Percentiles rank a stretch among this genome's conserved stretches.
These are phyloP conservation scores for Calonectria pteridis DNA, from an alignment of 2,329 filamentous ascomycete genomes.

Conservation along the genomic window DNA sequence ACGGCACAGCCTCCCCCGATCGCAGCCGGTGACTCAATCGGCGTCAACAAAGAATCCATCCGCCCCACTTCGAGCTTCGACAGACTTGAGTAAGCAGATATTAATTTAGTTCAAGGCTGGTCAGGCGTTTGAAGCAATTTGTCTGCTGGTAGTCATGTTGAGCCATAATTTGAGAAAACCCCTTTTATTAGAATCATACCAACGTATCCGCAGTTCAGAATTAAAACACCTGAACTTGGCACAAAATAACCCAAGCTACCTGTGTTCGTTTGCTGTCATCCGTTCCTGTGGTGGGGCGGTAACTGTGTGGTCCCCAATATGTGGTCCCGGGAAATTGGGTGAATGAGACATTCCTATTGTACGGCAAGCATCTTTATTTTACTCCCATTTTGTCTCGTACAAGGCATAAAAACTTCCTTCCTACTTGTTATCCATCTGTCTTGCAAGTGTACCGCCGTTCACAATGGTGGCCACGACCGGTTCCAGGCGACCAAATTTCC, in stretches of 20 bases:
- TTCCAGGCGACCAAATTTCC: conserved; percentile 41
- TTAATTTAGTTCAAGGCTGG: too few relatives aligned
- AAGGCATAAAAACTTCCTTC: background rate
- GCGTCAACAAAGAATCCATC: background rate
- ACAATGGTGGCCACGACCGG: background rate
- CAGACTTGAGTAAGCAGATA: background rate
- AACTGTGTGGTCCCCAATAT: background rate
- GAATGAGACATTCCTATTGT: background rate
- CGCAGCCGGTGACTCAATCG: background rate
- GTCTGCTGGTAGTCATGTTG: too few relatives aligned
- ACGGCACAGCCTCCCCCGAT: background rate
- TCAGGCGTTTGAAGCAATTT: too few relatives aligned
- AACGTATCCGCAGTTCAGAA: background rate
- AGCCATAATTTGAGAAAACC: background rate
- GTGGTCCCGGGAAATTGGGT: background rate
- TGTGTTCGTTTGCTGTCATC: background rate
- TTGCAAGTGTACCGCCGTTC: background rate
- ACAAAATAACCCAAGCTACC: background rate
- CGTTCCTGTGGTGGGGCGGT: background rate
- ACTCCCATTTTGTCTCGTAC: background rate
- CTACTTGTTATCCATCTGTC: background rate
- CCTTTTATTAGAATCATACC: background rate
- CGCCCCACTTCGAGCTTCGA: background rate
- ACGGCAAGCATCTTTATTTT: background rate
- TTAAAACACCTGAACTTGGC: background rate